phyloP scores from a whole-genome alignment of 305 asterid genomes.

The Euphrasia arctica region DNA sequence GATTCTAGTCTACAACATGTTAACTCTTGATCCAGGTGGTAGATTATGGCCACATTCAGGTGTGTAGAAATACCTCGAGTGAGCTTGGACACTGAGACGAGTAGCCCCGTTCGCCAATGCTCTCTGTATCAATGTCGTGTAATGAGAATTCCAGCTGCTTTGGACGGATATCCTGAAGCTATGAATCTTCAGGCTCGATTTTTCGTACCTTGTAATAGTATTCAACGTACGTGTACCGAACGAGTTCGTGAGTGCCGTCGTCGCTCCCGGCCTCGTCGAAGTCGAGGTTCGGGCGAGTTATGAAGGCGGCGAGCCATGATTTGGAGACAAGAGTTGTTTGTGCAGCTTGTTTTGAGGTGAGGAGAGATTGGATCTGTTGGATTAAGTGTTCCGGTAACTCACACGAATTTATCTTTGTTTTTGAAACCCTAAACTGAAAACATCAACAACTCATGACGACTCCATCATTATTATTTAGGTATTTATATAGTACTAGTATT shows the following conservation, averaged over 20 bases:
- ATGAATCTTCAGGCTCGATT: slow-evolving; percentile 6
- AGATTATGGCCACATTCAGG: neutral
- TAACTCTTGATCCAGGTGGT: neutral
- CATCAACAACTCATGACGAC: too few relatives aligned
- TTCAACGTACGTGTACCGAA: neutral
- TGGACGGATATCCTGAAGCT: slow-evolving; percentile 8
- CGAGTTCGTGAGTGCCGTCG: neutral
- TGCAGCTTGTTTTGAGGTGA: slow-evolving; percentile 20
- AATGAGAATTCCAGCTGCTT: too few relatives aligned
- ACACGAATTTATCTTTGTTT: too few relatives aligned
- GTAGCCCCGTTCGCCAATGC: too few relatives aligned
- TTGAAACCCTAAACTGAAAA: too few relatives aligned
- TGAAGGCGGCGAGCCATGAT: slow-evolving; percentile 26
- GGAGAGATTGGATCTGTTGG: slow-evolving; percentile 26
- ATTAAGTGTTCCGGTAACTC: slow-evolving; percentile 15
- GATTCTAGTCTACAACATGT: neutral
- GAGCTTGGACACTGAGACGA: too few relatives aligned
- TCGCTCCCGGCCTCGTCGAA: neutral
- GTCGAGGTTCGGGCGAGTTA: slow-evolving; percentile 21
- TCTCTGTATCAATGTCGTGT: too few relatives aligned
- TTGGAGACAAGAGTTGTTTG: slow-evolving; percentile 8
- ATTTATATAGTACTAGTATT: too few relatives aligned
- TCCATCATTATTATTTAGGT: too few relatives aligned
- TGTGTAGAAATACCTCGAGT: neutral
- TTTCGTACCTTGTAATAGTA: slow-evolving; percentile 22